phyloP scores from a whole-genome alignment of 257 asterid genomes.

The Verbascum thapsus region DNA sequence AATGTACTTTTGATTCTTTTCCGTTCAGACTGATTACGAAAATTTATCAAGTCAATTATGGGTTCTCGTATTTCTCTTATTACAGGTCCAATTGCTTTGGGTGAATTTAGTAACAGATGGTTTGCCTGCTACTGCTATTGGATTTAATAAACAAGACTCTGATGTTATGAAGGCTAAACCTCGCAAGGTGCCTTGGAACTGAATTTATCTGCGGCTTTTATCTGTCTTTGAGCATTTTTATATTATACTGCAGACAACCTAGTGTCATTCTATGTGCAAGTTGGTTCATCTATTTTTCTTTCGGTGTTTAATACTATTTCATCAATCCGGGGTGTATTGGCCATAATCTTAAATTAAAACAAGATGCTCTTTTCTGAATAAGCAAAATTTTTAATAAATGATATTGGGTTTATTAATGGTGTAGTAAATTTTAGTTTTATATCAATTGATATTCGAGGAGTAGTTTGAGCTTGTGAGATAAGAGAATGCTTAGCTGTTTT shows the following conservation, averaged over 20 bases:
- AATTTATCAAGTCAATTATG: slow-evolving; percentile 16
- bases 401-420: background rate
- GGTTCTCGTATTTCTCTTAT: slow-evolving; percentile 24
- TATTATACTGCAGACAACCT: background rate
- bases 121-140: slow-evolving; percentile 99
- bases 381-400: background rate
- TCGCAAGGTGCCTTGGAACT: slow-evolving; percentile 69
- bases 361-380: slow-evolving; percentile 16
- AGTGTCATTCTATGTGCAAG: background rate
- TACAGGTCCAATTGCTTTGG: slow-evolving; percentile 99
- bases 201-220: background rate
- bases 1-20: background rate
- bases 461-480: background rate
- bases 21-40: slow-evolving; percentile 23
- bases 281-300: slow-evolving; percentile 20
- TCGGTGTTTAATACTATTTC: slow-evolving; percentile 8
- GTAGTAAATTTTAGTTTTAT: background rate
- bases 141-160: slow-evolving; percentile 95
- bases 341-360: slow-evolving; percentile 5
- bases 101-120: slow-evolving; percentile 99
- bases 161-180: slow-evolving; percentile 99
- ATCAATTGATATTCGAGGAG: background rate
- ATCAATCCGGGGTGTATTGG: background rate
- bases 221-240: slow-evolving; percentile 2
- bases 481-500: background rate